Evolutionary conservation across 495 filamentous ascomycete genomes (phyloP).

Genomic region (Daldinia concentrica): DNA sequence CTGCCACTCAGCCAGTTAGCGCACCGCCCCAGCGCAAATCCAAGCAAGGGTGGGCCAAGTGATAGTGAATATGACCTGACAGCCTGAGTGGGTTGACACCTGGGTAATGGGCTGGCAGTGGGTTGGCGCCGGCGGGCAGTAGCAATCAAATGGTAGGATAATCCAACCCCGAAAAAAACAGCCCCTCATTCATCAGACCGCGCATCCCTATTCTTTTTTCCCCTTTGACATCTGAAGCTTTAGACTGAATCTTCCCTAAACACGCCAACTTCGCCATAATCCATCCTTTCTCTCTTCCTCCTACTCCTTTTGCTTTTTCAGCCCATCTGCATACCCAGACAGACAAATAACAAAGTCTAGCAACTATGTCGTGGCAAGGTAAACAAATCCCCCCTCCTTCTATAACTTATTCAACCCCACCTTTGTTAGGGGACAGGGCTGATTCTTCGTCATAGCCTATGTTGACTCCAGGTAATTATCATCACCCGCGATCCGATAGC

Average conservation of each 20-base stretch:
- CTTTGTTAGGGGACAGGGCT: slow-evolving; percentile 48
- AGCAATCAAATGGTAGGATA: slow-evolving; percentile 26
- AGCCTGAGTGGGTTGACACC: neutral
- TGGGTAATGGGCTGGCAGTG: neutral
- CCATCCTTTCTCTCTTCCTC: slow-evolving; percentile 10
- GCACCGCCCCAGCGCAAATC: slow-evolving; percentile 23
- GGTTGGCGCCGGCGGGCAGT: slow-evolving; percentile 10
- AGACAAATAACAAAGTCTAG: slow-evolving; percentile 22
- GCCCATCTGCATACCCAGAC: slow-evolving; percentile 19
- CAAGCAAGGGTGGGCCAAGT: neutral
- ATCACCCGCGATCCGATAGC: slow-evolving; percentile 9
- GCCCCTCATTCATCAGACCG: slow-evolving; percentile 46
- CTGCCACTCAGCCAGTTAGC: slow-evolving; percentile 7
- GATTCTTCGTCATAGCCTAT: slow-evolving; percentile 55
- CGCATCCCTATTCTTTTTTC: slow-evolving; percentile 35
- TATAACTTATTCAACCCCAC: slow-evolving; percentile 46
- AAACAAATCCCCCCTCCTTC: slow-evolving; percentile 31
- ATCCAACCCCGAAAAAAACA: slow-evolving; percentile 32
- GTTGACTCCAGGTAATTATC: slow-evolving; percentile 59
- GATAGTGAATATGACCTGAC: neutral
- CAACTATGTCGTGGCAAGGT: slow-evolving; percentile 70
- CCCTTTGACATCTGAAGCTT: slow-evolving; percentile 35
- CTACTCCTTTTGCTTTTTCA: slow-evolving; percentile 3
- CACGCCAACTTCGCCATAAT: slow-evolving; percentile 24
- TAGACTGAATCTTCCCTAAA: slow-evolving; percentile 24